Evolutionary conservation across 2,329 filamentous ascomycete genomes (phyloP), one percentile per base, ranked within the genome.

Genomic region (Fusarium sulawesiense): DNA sequence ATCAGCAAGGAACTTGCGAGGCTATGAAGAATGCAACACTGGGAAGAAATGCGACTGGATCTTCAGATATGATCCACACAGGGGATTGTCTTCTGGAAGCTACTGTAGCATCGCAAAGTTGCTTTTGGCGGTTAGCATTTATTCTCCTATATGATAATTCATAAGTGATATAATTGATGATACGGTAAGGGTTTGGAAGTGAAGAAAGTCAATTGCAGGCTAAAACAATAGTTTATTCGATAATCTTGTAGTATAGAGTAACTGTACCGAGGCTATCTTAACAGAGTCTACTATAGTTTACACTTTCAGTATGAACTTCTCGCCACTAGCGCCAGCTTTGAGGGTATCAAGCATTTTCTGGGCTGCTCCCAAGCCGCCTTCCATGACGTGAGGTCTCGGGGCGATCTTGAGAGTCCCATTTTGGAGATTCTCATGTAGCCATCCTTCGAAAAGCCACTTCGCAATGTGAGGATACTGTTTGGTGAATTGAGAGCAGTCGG

Each of bases 281-380:
- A 12, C 14, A n/a, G 10, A n/a, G 18, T 25, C 29, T 30, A 45
- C 3, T 25, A 27, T 25, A n/a, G 42, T 13, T 9, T 45, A 45
- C 42, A 59, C n/a, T 12, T 18, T 45, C 1, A 45, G n/a, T 1
- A 60, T 16, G 21, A 59, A 34, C 9, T 60, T 60, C 6, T 59
- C 54, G 2, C 54, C 58, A 8, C 54, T 59, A 9, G 27, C 54
- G 0, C 58, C 58, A 2, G 27, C 54, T 4, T 7, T 30, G 4
- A 60, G 34, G 6, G 16, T 9, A 2, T 59, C 14, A 4, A 60
- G 9, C 54, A 44, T 29, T 1, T 42, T 25, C 3, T 60, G 54
- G 0, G 54, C 20, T 2, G 34, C 34, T 7, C 7, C 7, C 9
- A 60, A 18, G 0, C 34, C 34, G 0, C 54, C 54, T 2, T 44